A percentile compares a stretch with the other conserved stretches of the same genome.
Evolutionary conservation across 1,139 yeast genomes (phyloP).

Genomic region (Blastobotrys capitulatus): DNA sequence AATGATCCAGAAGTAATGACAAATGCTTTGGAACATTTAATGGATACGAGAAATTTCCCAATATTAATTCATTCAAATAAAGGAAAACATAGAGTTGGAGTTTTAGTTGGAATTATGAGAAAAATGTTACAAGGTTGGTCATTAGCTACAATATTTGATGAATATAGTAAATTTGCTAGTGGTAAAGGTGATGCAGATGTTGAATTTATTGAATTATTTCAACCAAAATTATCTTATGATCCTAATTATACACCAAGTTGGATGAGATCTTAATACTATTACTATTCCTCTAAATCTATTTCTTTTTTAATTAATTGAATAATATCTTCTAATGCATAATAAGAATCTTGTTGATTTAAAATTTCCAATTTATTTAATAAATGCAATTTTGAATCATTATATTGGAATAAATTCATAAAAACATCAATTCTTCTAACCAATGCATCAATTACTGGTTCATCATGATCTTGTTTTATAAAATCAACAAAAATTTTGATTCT

Average conservation of each 20-base stretch:
- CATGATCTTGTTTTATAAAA: neutral
- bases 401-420: neutral
- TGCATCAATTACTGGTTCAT: neutral
- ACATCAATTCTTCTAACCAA: neutral
- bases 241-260: constrained; percentile 31
- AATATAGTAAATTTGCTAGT: constrained; percentile 85
- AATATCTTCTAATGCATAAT: constrained; percentile 1
- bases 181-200: constrained; percentile 91
- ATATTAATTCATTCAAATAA: constrained; percentile 86
- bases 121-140: constrained; percentile 90
- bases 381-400: neutral
- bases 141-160: constrained; percentile 86
- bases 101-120: constrained; percentile 81
- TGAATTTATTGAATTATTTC: constrained; percentile 29
- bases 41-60: constrained; percentile 75
- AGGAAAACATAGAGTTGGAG: constrained; percentile 93
- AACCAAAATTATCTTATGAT: constrained; percentile 26
- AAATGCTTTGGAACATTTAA: constrained; percentile 55
- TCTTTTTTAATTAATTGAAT: neutral
- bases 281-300: no score
- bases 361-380: neutral
- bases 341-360: neutral
- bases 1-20: constrained; percentile 54
- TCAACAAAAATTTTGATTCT: constrained; percentile 3
- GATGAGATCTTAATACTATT: constrained; percentile 16